Conservation (phyloP, 2,329 filamentous ascomycete species). For the Alternaria hordeiaustralica region DNA sequence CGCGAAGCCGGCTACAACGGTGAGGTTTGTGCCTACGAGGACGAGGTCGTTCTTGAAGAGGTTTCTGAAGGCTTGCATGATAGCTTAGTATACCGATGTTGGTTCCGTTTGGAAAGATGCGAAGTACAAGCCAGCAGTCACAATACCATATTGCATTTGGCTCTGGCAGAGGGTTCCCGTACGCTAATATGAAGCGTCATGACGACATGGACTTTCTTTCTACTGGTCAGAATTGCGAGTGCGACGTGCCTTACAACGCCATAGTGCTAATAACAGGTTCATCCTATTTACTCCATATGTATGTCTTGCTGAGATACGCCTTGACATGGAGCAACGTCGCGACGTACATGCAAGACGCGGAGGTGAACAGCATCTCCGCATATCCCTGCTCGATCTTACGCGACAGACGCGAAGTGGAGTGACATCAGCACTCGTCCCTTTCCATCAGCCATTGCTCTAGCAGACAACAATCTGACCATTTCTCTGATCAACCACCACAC, state of each 20-base stretch:
- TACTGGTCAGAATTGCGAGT: background rate
- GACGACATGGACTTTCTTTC: conserved; percentile 2
- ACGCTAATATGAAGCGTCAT: conserved; percentile 1
- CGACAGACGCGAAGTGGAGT: conserved; percentile 28
- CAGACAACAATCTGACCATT: background rate
- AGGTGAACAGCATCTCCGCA: conserved; percentile 15
- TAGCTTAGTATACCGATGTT: background rate
- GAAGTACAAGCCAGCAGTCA: background rate
- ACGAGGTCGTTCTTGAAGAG: conserved; percentile 17
- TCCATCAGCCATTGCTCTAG: background rate
- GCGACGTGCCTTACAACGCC: background rate
- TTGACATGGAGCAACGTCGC: background rate
- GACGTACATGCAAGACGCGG: conserved; percentile 3
- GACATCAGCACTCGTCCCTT: conserved; percentile 44
- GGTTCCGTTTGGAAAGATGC: background rate
- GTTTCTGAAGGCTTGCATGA: conserved; percentile 12
- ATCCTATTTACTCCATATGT: background rate
- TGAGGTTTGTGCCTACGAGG: conserved; percentile 12
- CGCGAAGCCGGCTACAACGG: conserved; percentile 12
- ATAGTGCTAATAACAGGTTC: background rate
- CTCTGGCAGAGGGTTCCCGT: background rate
- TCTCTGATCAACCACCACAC: conserved; percentile 1
- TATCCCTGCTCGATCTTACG: conserved; percentile 36
- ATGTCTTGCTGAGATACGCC: background rate
- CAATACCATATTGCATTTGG: background rate